Evolutionary conservation across 805 yeast genomes (phyloP).

Genomic region (Candida nanaspora): DNA sequence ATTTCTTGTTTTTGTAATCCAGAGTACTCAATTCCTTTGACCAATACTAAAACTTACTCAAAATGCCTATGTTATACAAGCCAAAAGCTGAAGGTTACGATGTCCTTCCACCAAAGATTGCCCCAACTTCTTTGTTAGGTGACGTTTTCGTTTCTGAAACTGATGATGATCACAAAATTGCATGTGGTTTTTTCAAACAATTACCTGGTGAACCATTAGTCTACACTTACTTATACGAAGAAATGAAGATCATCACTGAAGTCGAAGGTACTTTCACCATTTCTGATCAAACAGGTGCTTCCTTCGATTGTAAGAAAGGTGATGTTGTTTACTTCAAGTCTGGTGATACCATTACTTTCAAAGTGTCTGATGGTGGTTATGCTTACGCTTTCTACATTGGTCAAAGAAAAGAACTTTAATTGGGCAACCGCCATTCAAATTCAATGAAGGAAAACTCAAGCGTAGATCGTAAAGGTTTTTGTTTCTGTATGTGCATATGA

Average conservation of each 20-base stretch:
- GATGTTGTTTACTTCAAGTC: constrained; percentile 59
- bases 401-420: constrained; percentile 32
- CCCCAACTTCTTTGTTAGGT: constrained; percentile 60
- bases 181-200: constrained; percentile 65
- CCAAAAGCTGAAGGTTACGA: constrained; percentile 48
- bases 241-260: constrained; percentile 61
- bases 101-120: constrained; percentile 49
- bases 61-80: constrained; percentile 49
- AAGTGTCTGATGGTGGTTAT: constrained; percentile 40
- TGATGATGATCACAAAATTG: constrained; percentile 47
- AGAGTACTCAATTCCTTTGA: neutral
- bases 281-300: constrained; percentile 55
- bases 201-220: constrained; percentile 59
- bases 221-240: constrained; percentile 56
- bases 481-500: no score
- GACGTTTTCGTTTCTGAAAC: constrained; percentile 52
- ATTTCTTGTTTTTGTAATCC: neutral
- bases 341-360: constrained; percentile 57
- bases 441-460: no score
- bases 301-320: constrained; percentile 50
- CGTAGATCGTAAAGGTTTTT: no score
- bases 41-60: constrained; percentile 11
- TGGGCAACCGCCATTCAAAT: no score
- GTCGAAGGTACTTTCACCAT: constrained; percentile 54
- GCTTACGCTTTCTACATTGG: constrained; percentile 57